Conservation (phyloP, 768 basidiomycete species). For the Xanthoconium purpureum region DNA sequence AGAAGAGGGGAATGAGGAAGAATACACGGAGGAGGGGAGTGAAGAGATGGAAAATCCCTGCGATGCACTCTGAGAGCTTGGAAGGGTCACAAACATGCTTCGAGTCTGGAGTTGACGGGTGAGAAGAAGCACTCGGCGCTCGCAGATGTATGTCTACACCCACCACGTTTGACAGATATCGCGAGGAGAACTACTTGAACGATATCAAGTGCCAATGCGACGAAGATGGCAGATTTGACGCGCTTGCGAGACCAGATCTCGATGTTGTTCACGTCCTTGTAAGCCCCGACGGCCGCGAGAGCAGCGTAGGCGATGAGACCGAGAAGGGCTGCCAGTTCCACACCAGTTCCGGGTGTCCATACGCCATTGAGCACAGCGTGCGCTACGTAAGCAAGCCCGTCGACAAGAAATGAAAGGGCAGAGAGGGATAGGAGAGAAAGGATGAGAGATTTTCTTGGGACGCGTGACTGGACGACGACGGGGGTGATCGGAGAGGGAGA, state of each 20-base stretch:
- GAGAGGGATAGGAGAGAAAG: constrained; percentile 65
- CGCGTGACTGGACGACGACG: constrained; percentile 68
- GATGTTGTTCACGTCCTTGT: constrained; percentile 72
- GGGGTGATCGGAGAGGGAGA: constrained; percentile 64
- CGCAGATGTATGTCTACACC: constrained; percentile 13
- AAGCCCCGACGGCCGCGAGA: constrained; percentile 71
- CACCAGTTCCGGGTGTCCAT: constrained; percentile 63
- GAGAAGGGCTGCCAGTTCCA: constrained; percentile 63
- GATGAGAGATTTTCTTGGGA: constrained; percentile 76
- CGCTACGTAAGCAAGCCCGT: constrained; percentile 70
- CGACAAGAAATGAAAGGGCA: constrained; percentile 71
- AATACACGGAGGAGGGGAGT: constrained; percentile 67
- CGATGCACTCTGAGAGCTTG: constrained; percentile 29
- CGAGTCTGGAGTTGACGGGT: constrained; percentile 9
- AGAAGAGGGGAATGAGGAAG: constrained; percentile 57
- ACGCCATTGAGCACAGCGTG: constrained; percentile 59
- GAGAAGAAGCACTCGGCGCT: not conserved
- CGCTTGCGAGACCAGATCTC: constrained; percentile 63
- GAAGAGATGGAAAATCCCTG: constrained; percentile 44
- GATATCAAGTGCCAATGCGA: constrained; percentile 58
- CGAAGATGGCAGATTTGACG: constrained; percentile 51
- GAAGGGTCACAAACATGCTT: constrained; percentile 17
- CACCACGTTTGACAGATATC: constrained; percentile 37
- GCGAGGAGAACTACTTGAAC: constrained; percentile 55
- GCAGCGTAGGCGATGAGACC: constrained; percentile 71